phyloP scores from a whole-genome alignment of 768 basidiomycete genomes.

The Tephrocybe rancida region DNA sequence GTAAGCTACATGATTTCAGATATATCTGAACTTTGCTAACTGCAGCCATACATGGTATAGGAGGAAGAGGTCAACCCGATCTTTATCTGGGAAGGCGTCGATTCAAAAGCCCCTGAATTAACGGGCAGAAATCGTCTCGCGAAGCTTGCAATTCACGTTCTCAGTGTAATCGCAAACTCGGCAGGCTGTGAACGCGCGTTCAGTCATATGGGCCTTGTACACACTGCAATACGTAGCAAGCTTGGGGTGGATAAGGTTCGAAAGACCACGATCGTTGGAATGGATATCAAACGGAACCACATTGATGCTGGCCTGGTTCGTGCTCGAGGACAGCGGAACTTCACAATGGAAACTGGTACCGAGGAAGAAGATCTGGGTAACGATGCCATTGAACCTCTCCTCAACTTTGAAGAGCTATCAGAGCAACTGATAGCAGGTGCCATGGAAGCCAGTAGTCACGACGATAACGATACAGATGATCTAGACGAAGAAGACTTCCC shows the following conservation, averaged over 20 bases:
- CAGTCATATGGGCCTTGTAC: slow-evolving; percentile 27
- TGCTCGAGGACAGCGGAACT: too few species aligned
- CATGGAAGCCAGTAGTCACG: too few species aligned
- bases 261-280: slow-evolving; percentile 19
- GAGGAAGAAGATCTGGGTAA: too few species aligned
- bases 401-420: neutral
- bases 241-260: slow-evolving; percentile 20
- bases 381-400: neutral
- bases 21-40: neutral
- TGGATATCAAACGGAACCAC: too few species aligned
- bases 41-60: neutral
- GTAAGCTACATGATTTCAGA: neutral
- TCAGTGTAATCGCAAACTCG: slow-evolving; percentile 27
- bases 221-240: slow-evolving; percentile 22
- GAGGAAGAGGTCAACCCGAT: slow-evolving; percentile 18
- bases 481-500: too few species aligned
- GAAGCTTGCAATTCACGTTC: slow-evolving; percentile 24
- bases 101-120: slow-evolving; percentile 3
- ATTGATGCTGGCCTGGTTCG: too few species aligned
- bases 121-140: slow-evolving; percentile 20
- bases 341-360: too few species aligned
- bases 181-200: slow-evolving; percentile 31
- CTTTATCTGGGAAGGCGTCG: slow-evolving; percentile 21
- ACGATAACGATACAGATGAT: too few species aligned
- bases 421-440: neutral